phyloP scores from a whole-genome alignment of 257 asterid genomes.

The Striga asiatica region DNA sequence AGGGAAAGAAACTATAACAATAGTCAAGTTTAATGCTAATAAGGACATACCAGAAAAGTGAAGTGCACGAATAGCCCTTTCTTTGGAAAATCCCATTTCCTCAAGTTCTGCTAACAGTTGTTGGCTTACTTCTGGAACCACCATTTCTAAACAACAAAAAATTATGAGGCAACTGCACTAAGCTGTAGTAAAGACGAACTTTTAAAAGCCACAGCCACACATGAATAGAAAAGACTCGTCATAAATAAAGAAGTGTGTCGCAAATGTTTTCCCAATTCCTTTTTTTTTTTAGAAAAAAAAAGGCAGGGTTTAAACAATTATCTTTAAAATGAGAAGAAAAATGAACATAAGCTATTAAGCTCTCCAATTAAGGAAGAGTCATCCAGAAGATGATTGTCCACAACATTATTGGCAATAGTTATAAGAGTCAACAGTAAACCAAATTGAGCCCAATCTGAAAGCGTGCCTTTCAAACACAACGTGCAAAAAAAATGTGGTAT shows the following conservation, averaged over 20 bases:
- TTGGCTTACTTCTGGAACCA: conserved; percentile 81
- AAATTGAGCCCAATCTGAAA: no score
- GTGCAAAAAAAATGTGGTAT: no score
- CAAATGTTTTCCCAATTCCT: neutral
- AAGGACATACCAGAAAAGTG: conserved; percentile 63
- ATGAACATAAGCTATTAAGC: neutral
- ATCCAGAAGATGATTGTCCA: conserved; percentile 2
- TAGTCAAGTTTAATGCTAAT: no score
- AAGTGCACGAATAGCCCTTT: conserved; percentile 82
- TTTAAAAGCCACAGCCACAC: neutral
- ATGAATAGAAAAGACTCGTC: neutral
- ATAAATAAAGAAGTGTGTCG: neutral
- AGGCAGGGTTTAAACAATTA: neutral
- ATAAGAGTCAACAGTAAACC: no score
- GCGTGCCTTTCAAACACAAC: no score
- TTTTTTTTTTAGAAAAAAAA: neutral
- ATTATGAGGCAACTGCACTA: conserved; percentile 14
- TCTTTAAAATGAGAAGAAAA: conserved; percentile 7
- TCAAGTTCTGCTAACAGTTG: conserved; percentile 68
- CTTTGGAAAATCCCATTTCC: conserved; percentile 81
- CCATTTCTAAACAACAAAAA: conserved; percentile 55
- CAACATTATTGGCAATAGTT: neutral
- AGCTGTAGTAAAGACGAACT: neutral
- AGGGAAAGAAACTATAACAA: no score
- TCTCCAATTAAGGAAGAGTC: neutral